These are phyloP conservation scores for Carallia pectinifolia DNA, from an alignment of 345 rosid genomes.

Conservation along the genomic window DNA sequence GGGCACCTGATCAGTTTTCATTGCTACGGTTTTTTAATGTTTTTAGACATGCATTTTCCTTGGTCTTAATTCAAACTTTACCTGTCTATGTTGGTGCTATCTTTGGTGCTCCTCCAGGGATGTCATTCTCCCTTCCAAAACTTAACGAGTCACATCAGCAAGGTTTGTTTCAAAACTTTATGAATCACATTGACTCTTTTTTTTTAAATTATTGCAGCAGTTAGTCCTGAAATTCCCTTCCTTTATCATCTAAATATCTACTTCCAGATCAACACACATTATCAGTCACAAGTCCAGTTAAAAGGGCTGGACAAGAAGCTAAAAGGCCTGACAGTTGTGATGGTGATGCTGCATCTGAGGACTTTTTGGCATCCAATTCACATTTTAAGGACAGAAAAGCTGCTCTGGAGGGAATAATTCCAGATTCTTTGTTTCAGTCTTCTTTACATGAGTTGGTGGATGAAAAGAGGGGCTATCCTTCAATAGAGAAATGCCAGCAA, in stretches of 20 bases:
- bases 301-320: not conserved
- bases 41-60: not conserved
- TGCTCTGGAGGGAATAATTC: not conserved
- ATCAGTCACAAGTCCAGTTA: not conserved
- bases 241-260: not conserved
- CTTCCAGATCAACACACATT: not conserved
- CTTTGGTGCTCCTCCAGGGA: not conserved
- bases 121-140: not conserved
- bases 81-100: not conserved
- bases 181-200: not conserved
- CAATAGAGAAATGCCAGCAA: no score
- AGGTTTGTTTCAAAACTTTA: not conserved
- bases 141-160: not conserved
- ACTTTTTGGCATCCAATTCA: not conserved
- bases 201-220: not conserved
- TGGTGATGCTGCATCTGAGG: conserved; percentile 4
- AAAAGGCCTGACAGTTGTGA: not conserved
- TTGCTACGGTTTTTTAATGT: not conserved
- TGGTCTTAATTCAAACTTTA: not conserved
- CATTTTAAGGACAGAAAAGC: not conserved
- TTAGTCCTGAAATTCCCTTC: not conserved
- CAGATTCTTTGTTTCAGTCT: conserved; percentile 6
- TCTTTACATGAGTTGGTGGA: not conserved
- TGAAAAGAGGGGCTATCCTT: no score
- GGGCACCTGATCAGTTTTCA: not conserved